phyloP scores from a whole-genome alignment of 306 rosid genomes.

The Rosa persica region DNA sequence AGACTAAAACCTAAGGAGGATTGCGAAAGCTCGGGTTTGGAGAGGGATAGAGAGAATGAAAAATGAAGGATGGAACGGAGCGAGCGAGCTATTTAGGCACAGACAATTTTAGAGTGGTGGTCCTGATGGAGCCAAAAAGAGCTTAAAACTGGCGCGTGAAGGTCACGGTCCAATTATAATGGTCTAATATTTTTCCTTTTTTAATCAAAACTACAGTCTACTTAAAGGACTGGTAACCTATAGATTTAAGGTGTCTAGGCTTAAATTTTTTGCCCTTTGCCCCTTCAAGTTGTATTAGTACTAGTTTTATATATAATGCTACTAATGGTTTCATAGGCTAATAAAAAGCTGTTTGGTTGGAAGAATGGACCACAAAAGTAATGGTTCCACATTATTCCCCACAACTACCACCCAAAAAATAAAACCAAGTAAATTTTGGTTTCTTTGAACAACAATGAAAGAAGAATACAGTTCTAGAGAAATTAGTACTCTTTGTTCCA shows the following conservation, averaged over 20 bases:
- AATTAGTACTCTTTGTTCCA: constrained; percentile 32
- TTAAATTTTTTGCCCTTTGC: too few species aligned
- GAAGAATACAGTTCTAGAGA: constrained; percentile 20
- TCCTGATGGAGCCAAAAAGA: constrained; percentile 36
- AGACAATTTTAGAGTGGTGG: constrained; percentile 17
- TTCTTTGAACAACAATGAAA: constrained; percentile 29
- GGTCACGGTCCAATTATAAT: neutral
- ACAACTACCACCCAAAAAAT: constrained; percentile 14
- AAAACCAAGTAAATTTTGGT: constrained; percentile 16
- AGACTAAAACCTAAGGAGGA: neutral
- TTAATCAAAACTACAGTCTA: neutral
- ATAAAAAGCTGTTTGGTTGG: too few species aligned
- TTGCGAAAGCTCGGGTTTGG: neutral
- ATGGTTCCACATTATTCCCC: constrained; percentile 14
- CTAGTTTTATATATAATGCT: too few species aligned
- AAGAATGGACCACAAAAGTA: too few species aligned
- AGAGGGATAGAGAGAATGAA: neutral
- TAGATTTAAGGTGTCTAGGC: too few species aligned
- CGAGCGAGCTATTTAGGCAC: neutral
- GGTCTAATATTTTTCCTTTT: neutral
- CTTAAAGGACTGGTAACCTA: neutral
- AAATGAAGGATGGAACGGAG: neutral
- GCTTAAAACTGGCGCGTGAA: constrained; percentile 12
- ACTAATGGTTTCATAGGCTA: too few species aligned
- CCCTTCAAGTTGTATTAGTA: too few species aligned